Evolutionary conservation across 1,139 yeast species (phyloP), one percentile per base, ranked within the genome.

Genomic region (Geotrichum carabidarum): DNA sequence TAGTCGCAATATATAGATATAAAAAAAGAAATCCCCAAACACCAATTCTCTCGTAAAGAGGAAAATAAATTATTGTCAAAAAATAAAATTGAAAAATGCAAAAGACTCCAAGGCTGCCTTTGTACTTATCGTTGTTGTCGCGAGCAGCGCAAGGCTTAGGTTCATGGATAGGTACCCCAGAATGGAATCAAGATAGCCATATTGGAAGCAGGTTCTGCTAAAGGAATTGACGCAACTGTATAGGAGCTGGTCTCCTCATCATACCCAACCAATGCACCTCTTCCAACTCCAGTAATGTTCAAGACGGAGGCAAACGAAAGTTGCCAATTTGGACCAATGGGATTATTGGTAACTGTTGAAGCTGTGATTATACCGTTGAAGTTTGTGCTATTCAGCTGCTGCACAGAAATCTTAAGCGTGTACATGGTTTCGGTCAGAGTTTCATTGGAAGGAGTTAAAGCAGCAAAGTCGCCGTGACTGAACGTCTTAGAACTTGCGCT

Each of bases 161-260:
- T 22, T 22, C 27, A 22, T 22, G 27, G 27, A 22, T 22, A 45
- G 17, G 41, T 45, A 18, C 55, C 57, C 53, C 55, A 55, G 51
- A 51, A 55, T 11, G 54, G 55, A 44, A 55, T 46, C 5, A 36
- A 34, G 34, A 55, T 44, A 8, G 55, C 57, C 57, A 55, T 55
- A 22, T 48, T 48, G 9, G 51, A 44, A 15, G 43, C 22, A 4
- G 55, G 55, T 35, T 55, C 57, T 32, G 44, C 49, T 12, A 18
- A 30, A 17, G 41, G 48, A 40, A 51, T 51, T 8, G 53, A 44
- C 15, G 48, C 44, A 35, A 55, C 34, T 5, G 45, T 48, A 44
- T 47, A 55, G 17, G 32, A 15, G 14, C 31, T 27, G 1, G 36
- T 36, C 14, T 30, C 8, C 3, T 37, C 18, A n/a, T 51, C 44